Conservation (phyloP, 2,329 filamentous ascomycete species). For the Trichoderma cornu-damae region DNA sequence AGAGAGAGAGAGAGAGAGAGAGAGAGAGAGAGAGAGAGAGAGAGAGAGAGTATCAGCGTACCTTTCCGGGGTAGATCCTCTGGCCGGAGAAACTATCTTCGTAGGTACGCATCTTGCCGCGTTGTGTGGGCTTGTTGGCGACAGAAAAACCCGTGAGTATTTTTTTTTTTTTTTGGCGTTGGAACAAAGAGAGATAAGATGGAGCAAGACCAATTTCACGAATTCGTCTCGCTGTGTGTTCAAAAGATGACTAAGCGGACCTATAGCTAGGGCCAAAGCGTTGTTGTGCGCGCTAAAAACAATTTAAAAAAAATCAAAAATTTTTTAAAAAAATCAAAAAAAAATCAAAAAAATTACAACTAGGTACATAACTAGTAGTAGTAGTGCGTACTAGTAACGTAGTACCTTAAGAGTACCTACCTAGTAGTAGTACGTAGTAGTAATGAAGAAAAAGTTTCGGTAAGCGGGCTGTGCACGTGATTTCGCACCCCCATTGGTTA, state of each 20-base stretch:
- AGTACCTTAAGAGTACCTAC: too few species aligned
- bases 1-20: too few species aligned
- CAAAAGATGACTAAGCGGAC: slow-evolving; percentile 36
- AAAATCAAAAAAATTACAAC: too few species aligned
- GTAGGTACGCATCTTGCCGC: slow-evolving; percentile 60
- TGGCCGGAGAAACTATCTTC: slow-evolving; percentile 61
- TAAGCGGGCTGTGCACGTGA: slow-evolving; percentile 29
- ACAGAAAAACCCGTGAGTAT: slow-evolving; percentile 38
- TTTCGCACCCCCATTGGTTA: neutral
- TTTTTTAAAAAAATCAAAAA: too few species aligned
- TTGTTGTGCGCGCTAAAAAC: slow-evolving; percentile 23
- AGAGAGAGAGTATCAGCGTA: slow-evolving; percentile 36
- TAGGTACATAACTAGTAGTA: too few species aligned
- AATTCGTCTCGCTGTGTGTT: slow-evolving; percentile 38
- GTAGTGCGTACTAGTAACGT: too few species aligned
- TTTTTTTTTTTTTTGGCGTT: too few species aligned
- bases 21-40: too few species aligned
- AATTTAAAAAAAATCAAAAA: too few species aligned
- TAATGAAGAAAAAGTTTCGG: too few species aligned
- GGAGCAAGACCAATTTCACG: slow-evolving; percentile 37
- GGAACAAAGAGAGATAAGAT: slow-evolving; percentile 35
- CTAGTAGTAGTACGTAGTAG: too few species aligned
- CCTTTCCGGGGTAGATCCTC: slow-evolving; percentile 65
- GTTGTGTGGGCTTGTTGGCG: slow-evolving; percentile 36
- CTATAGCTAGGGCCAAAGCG: slow-evolving; percentile 40